phyloP scores from a whole-genome alignment of 805 yeast genomes.

The Yarrowia osloensis region DNA sequence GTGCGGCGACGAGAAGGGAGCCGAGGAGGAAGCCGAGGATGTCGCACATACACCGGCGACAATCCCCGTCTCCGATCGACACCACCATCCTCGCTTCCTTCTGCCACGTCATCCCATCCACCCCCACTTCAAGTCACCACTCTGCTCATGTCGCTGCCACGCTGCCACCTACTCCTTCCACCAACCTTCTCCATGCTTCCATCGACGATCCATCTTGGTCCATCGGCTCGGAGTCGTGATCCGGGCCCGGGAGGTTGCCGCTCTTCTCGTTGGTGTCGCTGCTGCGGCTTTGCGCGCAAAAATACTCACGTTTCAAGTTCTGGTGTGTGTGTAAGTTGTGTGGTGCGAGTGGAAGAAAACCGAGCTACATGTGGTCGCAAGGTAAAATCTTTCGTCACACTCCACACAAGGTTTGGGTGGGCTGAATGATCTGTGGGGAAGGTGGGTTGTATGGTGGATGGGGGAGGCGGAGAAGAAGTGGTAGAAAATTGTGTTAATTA shows the following conservation, averaged over 20 bases:
- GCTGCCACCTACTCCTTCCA: background rate
- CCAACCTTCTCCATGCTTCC: constrained; percentile 18
- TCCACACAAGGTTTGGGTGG: constrained; percentile 24
- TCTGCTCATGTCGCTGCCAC: background rate
- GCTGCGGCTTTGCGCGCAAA: background rate
- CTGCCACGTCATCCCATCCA: background rate
- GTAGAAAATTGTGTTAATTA: background rate
- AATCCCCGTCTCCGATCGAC: too few relatives aligned
- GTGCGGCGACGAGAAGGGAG: constrained; percentile 7
- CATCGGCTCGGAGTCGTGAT: background rate
- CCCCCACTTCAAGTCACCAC: background rate
- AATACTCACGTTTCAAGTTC: constrained; percentile 22
- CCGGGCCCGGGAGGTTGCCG: background rate
- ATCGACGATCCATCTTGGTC: constrained; percentile 5
- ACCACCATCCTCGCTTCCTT: background rate
- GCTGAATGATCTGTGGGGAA: constrained; percentile 25
- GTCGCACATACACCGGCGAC: background rate
- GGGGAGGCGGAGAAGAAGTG: background rate
- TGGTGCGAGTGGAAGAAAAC: constrained; percentile 28
- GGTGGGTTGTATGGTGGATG: background rate
- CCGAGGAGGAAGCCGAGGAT: background rate
- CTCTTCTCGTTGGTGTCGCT: too few relatives aligned
- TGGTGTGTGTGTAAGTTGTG: constrained; percentile 24
- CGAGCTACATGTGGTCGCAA: constrained; percentile 17
- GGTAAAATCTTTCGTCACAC: constrained; percentile 28